Evolutionary conservation across 1,139 yeast species (phyloP), one percentile per base, ranked within the genome.

Genomic region (Lipomyces yarrowii): DNA sequence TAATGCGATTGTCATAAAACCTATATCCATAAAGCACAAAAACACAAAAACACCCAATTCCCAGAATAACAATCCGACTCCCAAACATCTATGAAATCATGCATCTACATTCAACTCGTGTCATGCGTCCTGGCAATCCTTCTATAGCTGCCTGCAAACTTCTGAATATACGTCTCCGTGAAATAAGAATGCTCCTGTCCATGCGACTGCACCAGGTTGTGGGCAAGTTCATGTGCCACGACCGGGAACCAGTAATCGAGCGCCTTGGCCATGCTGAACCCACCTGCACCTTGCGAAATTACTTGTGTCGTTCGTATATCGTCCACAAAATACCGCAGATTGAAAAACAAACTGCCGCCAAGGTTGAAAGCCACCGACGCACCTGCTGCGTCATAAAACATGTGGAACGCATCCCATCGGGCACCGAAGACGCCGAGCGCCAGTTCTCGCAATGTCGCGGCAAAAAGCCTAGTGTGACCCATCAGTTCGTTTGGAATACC

Each of bases 211-310:
- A 72, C 77, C 54, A 79, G 62, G 65, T 80, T 80, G 70, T 80
- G 82, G 2, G 82, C 82, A 61, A 80, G 69, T 66, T 80, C 82
- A 62, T 80, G 82, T 0, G 82, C 81, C 65, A 77, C 71, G 6
- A 79, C 75, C 1, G 81, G 77, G 62, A 72, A 80, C 81, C 82
- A 80, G 69, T 72, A 79, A 63, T 77, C 76, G 59, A 76, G 61
- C 13, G 76, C 68, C n/a, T 71, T 69, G 8, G 63, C 65, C 46
- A 69, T 68, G 60, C 69, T 60, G 5, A 67, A 62, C 5, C 70
- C 67, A 1, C 71, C 71, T 21, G 66, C 61, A 1, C n/a, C 18
- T n/a, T 37, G 33, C 23, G 56, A 33, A 15, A 58, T 7, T n/a
- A 42, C 48, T 33, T 64, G 67, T 32, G 64, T 64, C 11, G 55